Base-by-base conservation (phyloP, 75 land plant species). In the Selaginella tamariscina region DNA sequence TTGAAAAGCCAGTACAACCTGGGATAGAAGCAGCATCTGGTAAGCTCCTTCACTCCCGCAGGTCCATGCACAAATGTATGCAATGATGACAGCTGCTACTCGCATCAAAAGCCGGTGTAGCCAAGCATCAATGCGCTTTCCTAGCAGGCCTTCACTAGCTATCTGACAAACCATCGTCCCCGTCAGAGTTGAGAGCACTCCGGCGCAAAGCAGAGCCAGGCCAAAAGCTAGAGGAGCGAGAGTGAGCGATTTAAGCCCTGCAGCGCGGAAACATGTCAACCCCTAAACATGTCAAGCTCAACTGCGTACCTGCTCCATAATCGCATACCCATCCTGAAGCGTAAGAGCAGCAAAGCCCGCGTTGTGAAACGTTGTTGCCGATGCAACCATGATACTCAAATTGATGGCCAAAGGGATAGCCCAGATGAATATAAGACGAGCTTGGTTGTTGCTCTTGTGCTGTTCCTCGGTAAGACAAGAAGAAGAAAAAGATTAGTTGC, bases 41-140 rank as follows among this genome's bases (percentile, higher is more conserved):
- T 87, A 95, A n/a, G 82, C 57, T 57, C 96, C 91, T 65, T 87
- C 87, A 74, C 82, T 79, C 24, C 91, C 99, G 27, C 73, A 78
- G 67, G 28, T 75, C 81, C 78, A 78, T 55, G 79, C 81, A 72
- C 77, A 87, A 33, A 67, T 76, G 22, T 85, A 69, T 32, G 92
- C 88, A 21, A 74, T 79, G 39, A 81, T 23, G 18, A 82, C 55
- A 5, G 82, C 83, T 27, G 74, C 70, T n/a, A 69, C 56, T 73
- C 88, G 81, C 67, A 85, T 73, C 27, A 79, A 65, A 15, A 77
- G 57, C 64, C 71, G 79, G 72, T 85, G 87, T 57, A 82, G 64
- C 85, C 84, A 82, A 22, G 74, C 70, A 70, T 81, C 85, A 11
- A 82, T 64, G 24, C 82, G 68, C 31, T 75, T 23, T 9, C 75